Percentiles rank a stretch among this genome's conserved stretches.
Evolutionary conservation across 805 yeast genomes (phyloP).

Genomic region (Jamesozyma lodderae): DNA sequence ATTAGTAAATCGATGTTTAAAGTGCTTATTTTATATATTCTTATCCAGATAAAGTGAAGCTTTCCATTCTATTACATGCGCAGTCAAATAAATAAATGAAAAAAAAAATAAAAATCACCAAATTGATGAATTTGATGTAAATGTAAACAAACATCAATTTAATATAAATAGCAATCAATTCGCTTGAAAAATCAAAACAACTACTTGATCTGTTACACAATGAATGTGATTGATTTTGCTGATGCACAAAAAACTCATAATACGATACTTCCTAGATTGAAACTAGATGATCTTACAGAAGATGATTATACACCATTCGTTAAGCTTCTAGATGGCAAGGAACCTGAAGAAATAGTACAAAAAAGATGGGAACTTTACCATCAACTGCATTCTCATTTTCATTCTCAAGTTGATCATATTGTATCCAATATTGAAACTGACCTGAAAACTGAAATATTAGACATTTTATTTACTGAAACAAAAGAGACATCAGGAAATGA

Average conservation of each 20-base stretch:
- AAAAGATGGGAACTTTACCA: slow-evolving; percentile 36
- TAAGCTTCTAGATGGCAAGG: slow-evolving; percentile 36
- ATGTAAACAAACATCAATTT: no score
- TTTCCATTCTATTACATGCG: no score
- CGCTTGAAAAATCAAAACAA: no score
- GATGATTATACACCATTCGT: slow-evolving; percentile 33
- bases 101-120: no score
- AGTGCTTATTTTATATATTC: no score
- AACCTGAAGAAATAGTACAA: slow-evolving; percentile 31
- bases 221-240: slow-evolving; percentile 26
- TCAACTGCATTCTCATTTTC: slow-evolving; percentile 27
- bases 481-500: slow-evolving; percentile 3
- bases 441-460: slow-evolving; percentile 28
- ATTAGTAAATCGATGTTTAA: no score
- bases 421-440: slow-evolving; percentile 29
- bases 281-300: slow-evolving; percentile 1
- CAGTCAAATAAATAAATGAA: no score
- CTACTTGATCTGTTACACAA: no score
- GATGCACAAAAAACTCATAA: slow-evolving; percentile 28
- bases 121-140: no score
- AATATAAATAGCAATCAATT: no score
- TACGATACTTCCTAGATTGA: slow-evolving; percentile 15
- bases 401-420: slow-evolving; percentile 25
- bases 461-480: slow-evolving; percentile 11
- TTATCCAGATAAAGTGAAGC: no score